Base-by-base conservation (phyloP, 331 rosid genomes). In the Phaseolus coccineus region DNA sequence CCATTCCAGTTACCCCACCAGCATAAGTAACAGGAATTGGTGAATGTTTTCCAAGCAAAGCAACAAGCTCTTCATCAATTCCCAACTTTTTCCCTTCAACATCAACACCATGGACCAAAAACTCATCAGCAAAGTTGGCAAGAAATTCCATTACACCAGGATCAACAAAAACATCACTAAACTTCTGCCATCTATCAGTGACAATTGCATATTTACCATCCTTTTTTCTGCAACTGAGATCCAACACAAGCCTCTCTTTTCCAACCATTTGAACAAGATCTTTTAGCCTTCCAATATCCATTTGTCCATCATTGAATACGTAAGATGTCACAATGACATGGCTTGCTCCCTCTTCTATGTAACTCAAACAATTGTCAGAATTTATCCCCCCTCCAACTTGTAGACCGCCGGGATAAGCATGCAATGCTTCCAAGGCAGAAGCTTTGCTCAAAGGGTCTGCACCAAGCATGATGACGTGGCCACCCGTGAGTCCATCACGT, bases 61-160 rank as follows among this genome's bases (percentile, higher is more conserved):
- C 88, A 59, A 94, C 98, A 64, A 94, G 96, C 88, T 91, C 97
- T 87, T 94, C 99, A 80, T 93, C 99, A 50, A 95, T 95, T 61
- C 99, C 97, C 76, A 95, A 84, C 97, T 87, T 95, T 85, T 95
- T 95, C 85, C 97, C 99, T 89, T 95, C 99, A 81, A 95, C 98
- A 79, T 95, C 99, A 55, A 95, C 98, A 30, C 99, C 98, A 48
- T 95, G 99, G 73, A 93, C 98, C 59, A 95, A 87, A 89, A 95
- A 95, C 76, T 95, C 99, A 53, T 93, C 97, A 2, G 99, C 99
- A 81, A 86, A 93, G 72, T 78, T 76, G 80, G 94, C 97, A 80
- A 93, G 97, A 87, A 91, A 91, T 51, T 85, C 84, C 88, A 88
- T 81, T 42, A 93, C 82, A 81, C 85, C 70, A 37, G 86, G 80